These are phyloP conservation scores for Apiotrichum laibachii DNA, from an alignment of 1,284 basidiomycete genomes.

Conservation along the genomic window DNA sequence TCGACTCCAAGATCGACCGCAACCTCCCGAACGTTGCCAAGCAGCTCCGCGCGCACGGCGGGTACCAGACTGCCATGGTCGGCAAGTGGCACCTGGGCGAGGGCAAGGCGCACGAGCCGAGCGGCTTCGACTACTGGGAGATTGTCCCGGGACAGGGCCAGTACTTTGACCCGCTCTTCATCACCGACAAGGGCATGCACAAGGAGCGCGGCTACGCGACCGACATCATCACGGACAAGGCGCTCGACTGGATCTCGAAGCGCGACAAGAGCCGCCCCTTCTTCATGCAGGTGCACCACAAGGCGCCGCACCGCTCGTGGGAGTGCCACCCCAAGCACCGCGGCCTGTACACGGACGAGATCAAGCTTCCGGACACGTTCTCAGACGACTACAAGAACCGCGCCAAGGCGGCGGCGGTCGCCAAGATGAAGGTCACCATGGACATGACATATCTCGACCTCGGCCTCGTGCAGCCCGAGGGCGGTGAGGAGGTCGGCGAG, in stretches of 20 bases:
- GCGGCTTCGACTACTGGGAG: conserved; percentile 31
- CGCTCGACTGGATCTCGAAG: conserved; percentile 23
- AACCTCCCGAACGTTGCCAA: too few species aligned
- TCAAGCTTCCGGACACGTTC: conserved; percentile 29
- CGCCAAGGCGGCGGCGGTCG: conserved; percentile 25
- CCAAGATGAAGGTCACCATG: conserved; percentile 28
- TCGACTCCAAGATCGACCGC: too few species aligned
- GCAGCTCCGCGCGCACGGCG: too few species aligned
- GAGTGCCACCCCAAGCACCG: conserved; percentile 29
- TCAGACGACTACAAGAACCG: conserved; percentile 30
- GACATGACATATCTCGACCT: conserved; percentile 29
- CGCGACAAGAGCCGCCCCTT: conserved; percentile 24
- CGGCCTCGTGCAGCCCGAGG: conserved; percentile 27
- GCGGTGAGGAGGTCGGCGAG: conserved; percentile 7
- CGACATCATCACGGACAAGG: conserved; percentile 35
- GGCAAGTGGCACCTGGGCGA: conserved; percentile 33
- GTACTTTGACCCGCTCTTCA: conserved; percentile 30
- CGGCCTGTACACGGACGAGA: conserved; percentile 24
- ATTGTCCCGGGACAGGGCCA: conserved; percentile 29
- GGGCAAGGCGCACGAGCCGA: conserved; percentile 25
- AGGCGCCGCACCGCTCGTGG: conserved; percentile 32
- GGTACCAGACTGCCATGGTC: conserved; percentile 24
- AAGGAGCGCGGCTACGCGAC: conserved; percentile 26
- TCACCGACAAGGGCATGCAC: conserved; percentile 4
- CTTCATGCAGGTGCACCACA: conserved; percentile 33